Conservation (phyloP, 306 rosid genomes). For the Trifolium subterraneum region DNA sequence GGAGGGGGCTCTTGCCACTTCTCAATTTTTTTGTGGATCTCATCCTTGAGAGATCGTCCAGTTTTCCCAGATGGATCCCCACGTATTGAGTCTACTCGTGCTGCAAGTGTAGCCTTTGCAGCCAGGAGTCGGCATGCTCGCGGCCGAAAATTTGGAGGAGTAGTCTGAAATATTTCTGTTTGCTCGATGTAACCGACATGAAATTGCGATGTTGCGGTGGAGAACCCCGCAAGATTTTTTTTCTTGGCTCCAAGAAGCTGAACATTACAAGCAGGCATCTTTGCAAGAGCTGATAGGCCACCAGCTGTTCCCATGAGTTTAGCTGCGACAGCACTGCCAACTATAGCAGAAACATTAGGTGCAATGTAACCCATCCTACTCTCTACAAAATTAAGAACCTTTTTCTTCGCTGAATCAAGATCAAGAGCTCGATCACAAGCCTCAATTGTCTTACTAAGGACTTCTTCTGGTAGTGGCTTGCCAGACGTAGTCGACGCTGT, state of each 20-base stretch:
- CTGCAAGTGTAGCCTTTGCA: constrained; percentile 90
- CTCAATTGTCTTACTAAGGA: constrained; percentile 74
- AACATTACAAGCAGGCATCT: constrained; percentile 99
- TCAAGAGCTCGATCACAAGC: constrained; percentile 97
- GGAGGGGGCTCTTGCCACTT: constrained; percentile 99
- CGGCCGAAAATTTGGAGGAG: constrained; percentile 86
- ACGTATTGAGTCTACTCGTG: constrained; percentile 86
- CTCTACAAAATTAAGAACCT: constrained; percentile 94
- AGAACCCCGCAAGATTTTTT: constrained; percentile 94
- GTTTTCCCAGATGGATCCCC: constrained; percentile 88
- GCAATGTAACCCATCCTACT: constrained; percentile 98
- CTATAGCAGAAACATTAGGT: constrained; percentile 89
- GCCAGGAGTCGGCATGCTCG: constrained; percentile 90
- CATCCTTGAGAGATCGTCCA: constrained; percentile 73
- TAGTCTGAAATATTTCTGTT: constrained; percentile 84
- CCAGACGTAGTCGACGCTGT: constrained; percentile 98
- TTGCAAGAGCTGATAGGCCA: constrained; percentile 75
- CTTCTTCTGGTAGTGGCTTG: constrained; percentile 93
- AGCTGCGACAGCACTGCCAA: constrained; percentile 95
- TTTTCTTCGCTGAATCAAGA: constrained; percentile 85
- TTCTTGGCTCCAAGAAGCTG: constrained; percentile 98
- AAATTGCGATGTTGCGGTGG: constrained; percentile 91
- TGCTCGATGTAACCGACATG: constrained; percentile 93
- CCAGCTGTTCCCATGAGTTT: constrained; percentile 99
- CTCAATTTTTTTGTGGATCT: constrained; percentile 87